These are phyloP conservation scores for Umbelopsis ramanniana DNA, from an alignment of 192 early-diverging fungal genomes.

Conservation along the genomic window DNA sequence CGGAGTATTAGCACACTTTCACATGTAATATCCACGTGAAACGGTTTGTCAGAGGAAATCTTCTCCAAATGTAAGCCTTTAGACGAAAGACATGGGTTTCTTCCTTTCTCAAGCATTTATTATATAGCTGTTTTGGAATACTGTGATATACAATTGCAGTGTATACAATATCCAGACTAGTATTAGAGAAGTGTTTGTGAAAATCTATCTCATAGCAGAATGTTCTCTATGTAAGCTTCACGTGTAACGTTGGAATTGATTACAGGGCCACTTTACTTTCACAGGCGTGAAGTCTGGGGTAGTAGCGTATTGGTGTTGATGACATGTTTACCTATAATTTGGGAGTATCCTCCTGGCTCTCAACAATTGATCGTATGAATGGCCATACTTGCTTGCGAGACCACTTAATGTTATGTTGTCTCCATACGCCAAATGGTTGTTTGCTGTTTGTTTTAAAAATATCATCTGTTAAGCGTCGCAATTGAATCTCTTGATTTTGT, in stretches of 20 bases:
- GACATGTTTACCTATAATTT: not conserved
- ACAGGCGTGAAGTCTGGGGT: not conserved
- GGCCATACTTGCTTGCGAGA: conserved; percentile 65
- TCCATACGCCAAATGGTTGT: conserved; percentile 39
- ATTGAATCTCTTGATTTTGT: conserved; percentile 34
- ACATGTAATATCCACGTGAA: conserved; percentile 18
- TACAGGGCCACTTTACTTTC: not conserved
- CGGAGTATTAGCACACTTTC: conserved; percentile 14
- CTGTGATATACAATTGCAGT: not conserved
- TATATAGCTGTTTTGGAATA: not conserved
- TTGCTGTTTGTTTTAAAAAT: conserved; percentile 22
- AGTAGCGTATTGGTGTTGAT: not conserved
- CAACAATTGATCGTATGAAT: conserved; percentile 22
- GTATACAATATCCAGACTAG: not conserved
- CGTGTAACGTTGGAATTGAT: conserved; percentile 15
- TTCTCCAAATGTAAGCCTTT: not conserved
- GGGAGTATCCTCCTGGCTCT: not conserved
- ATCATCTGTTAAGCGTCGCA: conserved; percentile 29
- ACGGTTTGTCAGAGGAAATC: conserved; percentile 13
- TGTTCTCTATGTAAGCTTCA: conserved; percentile 11
- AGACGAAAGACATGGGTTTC: not conserved
- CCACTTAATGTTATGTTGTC: conserved; percentile 54
- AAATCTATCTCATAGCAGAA: not conserved
- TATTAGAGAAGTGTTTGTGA: not conserved
- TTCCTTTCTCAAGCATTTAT: not conserved